Evolutionary conservation across 441 rosid genomes (phyloP), one percentile per base, ranked within the genome.

Genomic region (Arabidopsis hybrid): DNA sequence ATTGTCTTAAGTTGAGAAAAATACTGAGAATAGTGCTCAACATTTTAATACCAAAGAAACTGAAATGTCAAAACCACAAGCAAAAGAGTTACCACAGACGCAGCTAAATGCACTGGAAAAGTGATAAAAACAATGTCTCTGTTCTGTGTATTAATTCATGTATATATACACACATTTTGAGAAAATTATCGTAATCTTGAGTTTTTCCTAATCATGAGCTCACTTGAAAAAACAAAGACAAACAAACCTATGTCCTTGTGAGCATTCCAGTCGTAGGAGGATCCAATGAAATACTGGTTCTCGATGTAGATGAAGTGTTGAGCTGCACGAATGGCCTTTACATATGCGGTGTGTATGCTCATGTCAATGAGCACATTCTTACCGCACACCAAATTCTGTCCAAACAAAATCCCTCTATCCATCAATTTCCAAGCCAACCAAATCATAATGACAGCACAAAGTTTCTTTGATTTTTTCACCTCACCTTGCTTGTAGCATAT

Each of bases 301-400:
- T 95, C 99, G 26, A 95, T 93, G 75, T 95, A 95, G 69, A 95
- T 93, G 75, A 86, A 96, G 81, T 93, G 96, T 82, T 96, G 98
- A 40, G 99, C 99, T 55, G 96, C 78, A 76, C 99, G 98, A 60
- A 95, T 93, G 79, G 98, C 99, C 74, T 90, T 89, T 62, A 95
- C 95, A 71, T 93, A 95, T 60, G 99, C 99, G 2, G 94, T 87
- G 79, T 95, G 99, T 80, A 95, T 95, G 88, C 99, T 95, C 97
- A 90, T 91, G 85, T 95, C 99, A 67, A 95, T 91, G 67, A 93
- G 88, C 43, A 91, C 88, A 70, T 93, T 90, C 87, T 95, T 95
- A 40, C 97, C 98, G 50, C 97, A 90, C 42, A 95, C 84, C 77
- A 95, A 82, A 67, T 90, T 91, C 99, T 95, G 90, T 76, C 59